Base-by-base conservation (phyloP, 2,329 filamentous ascomycete genomes). In the Epichloe coenophiala region DNA sequence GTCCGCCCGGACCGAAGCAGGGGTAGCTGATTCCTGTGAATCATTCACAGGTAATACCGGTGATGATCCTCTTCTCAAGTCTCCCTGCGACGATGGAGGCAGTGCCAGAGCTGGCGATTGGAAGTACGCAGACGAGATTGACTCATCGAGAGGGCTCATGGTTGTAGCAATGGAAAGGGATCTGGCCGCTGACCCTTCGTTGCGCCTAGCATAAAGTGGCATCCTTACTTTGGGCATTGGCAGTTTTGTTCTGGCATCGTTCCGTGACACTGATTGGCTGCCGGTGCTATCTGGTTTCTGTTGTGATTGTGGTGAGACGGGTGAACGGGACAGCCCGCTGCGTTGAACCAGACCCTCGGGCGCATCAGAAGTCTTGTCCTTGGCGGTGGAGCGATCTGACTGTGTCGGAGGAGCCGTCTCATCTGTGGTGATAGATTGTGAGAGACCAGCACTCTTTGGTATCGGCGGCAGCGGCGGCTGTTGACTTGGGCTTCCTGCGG, bases 61-160 rank as follows among this genome's bases (percentile, higher is more conserved):
- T 15, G 76, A 78, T 3, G 75, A 77, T 47, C 67, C 69, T 17
- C 74, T 70, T 56, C 71, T 70, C 17, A 58, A 58, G 44, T 60
- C 65, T 13, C 63, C 60, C 48, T 58, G 47, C 33, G 60, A 51
- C 44, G 47, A 47, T 17, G 49, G 51, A 36, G 45, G 41, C 42
- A 51, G 5, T 46, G 42, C 4, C 9, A 45, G 47, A 35, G 48
- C 40, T 27, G 53, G 51, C 4, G 54, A 47, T 8, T 45, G 47
- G 8, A 47, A 35, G 31, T 49, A 42, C n/a, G 31, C 47, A 11
- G 51, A 50, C 5, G 45, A 51, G 38, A 27, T 27, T 27, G 42
- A 23, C 5, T 57, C 55, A 7, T 56, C 48, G 0, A 45, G 13
- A n/a, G 51, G 41, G 23, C 54, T 56, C 17, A 54, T 44, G 5